Evolutionary conservation across 495 filamentous ascomycete genomes (phyloP).

Genomic region (Tuber brumale): DNA sequence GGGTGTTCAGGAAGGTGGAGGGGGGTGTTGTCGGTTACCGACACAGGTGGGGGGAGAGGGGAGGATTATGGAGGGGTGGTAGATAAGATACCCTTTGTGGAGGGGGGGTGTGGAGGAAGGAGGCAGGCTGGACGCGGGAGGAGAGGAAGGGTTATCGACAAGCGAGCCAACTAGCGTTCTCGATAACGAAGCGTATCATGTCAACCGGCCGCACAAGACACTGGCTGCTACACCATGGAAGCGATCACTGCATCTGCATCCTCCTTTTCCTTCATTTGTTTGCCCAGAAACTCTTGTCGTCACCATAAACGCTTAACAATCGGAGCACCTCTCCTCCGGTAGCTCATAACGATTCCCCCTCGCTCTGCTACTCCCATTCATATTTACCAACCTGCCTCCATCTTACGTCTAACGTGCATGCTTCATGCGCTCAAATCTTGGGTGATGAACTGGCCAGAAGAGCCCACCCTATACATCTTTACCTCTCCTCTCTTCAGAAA

Average conservation of each 20-base stretch:
- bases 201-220: neutral
- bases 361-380: neutral
- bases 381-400: neutral
- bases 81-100: neutral
- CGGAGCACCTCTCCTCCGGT: neutral
- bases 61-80: conserved; percentile 8
- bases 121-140: neutral
- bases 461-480: neutral
- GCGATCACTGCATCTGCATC: neutral
- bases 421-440: neutral
- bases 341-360: neutral
- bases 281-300: neutral
- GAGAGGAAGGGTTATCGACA: neutral
- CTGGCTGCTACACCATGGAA: neutral
- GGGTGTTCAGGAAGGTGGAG: conserved; percentile 15
- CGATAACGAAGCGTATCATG: neutral
- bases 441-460: neutral
- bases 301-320: conserved; percentile 1
- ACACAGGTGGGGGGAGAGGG: conserved; percentile 31
- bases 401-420: neutral
- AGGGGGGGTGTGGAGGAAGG: neutral
- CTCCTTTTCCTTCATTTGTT: neutral
- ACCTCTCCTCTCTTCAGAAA: neutral
- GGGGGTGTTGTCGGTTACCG: conserved; percentile 22
- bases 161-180: conserved; percentile 1